Conservation (phyloP, 129 eudicot genomes). For the Helianthus annuus region HanXRQr2.0-SUNRISE NC_035440.2:35550423-35550922, state of each 20-base stretch:
- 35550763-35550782: constrained; percentile 85
- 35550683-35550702: constrained; percentile 89
- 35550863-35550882: constrained; percentile 92
- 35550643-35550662: not conserved
- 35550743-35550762: constrained; percentile 94
- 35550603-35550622: no score
- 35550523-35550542: no score
- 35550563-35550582: no score
- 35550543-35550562: no score
- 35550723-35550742: constrained; percentile 91
- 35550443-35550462: no score
- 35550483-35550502: no score
- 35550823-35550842: constrained; percentile 58
- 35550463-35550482: no score
- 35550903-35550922: constrained; percentile 8
- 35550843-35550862: constrained; percentile 91
- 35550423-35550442: no score
- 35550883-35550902: constrained; percentile 51
- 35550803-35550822: constrained; percentile 77
- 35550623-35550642: not conserved
- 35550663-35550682: constrained; percentile 94
- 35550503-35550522: no score
- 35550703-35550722: constrained; percentile 94
- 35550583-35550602: no score
- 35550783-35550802: constrained; percentile 94